phyloP scores from a whole-genome alignment of 371 early-diverging fungal species.

The Mucor piriformis region DNA sequence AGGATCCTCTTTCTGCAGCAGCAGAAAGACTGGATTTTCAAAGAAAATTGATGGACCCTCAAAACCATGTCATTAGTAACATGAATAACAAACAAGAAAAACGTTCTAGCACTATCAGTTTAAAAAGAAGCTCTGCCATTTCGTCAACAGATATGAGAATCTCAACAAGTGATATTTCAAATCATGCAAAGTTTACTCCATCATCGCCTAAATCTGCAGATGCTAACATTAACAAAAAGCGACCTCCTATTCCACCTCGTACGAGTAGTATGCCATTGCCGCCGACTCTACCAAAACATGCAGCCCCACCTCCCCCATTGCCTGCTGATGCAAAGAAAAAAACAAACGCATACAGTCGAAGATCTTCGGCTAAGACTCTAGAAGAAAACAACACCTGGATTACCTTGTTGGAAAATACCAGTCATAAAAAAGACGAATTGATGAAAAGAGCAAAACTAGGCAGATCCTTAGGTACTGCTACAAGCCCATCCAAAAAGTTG shows the following conservation, averaged over 20 bases:
- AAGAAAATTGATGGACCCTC: neutral
- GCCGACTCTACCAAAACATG: neutral
- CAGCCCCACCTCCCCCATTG: neutral
- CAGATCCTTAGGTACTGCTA: conserved; percentile 16
- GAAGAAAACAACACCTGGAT: conserved; percentile 13
- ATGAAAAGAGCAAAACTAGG: conserved; percentile 9
- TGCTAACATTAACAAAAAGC: neutral
- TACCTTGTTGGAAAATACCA: conserved; percentile 10
- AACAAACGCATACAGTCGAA: conserved; percentile 1
- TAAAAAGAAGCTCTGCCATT: neutral
- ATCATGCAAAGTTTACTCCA: neutral
- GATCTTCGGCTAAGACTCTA: neutral
- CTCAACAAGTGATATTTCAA: neutral
- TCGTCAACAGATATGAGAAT: conserved; percentile 9
- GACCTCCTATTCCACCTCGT: conserved; percentile 24
- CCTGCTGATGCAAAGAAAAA: conserved; percentile 4
- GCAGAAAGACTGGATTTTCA: neutral
- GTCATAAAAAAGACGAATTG: neutral
- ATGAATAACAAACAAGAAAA: conserved; percentile 9
- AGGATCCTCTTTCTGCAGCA: conserved; percentile 2
- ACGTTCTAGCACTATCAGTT: neutral
- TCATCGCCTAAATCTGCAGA: conserved; percentile 3
- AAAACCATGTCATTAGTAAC: neutral
- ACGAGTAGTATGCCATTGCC: conserved; percentile 27
- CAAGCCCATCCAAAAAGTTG: conserved; percentile 2